These are phyloP conservation scores for Diutina scorzettiae DNA, from an alignment of 1,139 yeast genomes.

Conservation along the genomic window DNA sequence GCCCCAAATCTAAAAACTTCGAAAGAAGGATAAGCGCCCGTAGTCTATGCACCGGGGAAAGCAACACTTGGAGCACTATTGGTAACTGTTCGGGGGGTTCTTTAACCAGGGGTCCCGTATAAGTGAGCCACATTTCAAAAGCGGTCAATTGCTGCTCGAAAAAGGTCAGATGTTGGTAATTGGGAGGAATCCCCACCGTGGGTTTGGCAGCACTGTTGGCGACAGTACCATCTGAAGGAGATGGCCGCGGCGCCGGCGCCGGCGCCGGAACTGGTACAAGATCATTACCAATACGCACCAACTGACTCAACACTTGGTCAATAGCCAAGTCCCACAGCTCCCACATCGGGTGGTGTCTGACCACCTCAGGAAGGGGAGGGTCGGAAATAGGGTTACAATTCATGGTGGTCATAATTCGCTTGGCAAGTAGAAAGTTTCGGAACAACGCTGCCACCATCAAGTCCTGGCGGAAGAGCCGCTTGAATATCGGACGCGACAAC, in stretches of 20 bases:
- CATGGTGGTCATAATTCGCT: slow-evolving; percentile 85
- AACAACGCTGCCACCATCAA: slow-evolving; percentile 93
- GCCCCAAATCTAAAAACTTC: slow-evolving; percentile 84
- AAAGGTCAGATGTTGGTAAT: slow-evolving; percentile 81
- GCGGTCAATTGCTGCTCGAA: slow-evolving; percentile 95
- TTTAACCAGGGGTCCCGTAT: slow-evolving; percentile 66
- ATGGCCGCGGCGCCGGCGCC: neutral
- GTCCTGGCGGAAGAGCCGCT: slow-evolving; percentile 86
- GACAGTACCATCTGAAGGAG: neutral
- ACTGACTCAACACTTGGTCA: slow-evolving; percentile 77
- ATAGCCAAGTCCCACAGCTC: slow-evolving; percentile 97
- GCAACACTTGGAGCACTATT: slow-evolving; percentile 78
- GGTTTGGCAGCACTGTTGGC: neutral
- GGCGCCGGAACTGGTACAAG: neutral
- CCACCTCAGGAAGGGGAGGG: slow-evolving; percentile 80
- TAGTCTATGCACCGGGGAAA: slow-evolving; percentile 89
- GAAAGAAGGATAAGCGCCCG: slow-evolving; percentile 79
- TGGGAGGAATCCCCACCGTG: slow-evolving; percentile 11
- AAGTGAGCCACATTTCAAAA: slow-evolving; percentile 90
- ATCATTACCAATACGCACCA: slow-evolving; percentile 20
- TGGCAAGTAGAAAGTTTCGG: slow-evolving; percentile 83
- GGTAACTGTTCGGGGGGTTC: slow-evolving; percentile 94
- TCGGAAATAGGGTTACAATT: slow-evolving; percentile 93
- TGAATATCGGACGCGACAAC: slow-evolving; percentile 77
- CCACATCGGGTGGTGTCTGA: slow-evolving; percentile 89